Base-by-base conservation (phyloP, 345 rosid genomes). In the Alliaria petiolata region DNA sequence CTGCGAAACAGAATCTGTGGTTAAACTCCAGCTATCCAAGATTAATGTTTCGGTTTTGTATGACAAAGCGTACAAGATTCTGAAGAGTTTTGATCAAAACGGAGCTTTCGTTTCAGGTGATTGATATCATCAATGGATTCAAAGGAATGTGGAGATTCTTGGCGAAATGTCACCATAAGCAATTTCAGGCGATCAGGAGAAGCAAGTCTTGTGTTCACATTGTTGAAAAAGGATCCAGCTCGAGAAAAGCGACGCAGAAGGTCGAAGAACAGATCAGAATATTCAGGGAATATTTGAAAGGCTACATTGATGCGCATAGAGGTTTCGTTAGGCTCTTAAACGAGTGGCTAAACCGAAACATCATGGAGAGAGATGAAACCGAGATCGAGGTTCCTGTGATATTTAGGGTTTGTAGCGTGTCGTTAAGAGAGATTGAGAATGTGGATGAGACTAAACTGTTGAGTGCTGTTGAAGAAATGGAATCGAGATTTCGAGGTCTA, bases 311-410 rank as follows among this genome's bases (percentile, higher is more conserved):
- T 16, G 72, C 79, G 16, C 77, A 77, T 0, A 79, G 70, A 65
- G 34, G 55, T 53, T 83, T 79, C 28, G 69, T 68, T 45, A 42
- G 52, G 20, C 33, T 56, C 42, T 59, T 83, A 50, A 79, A 83
- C 59, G 70, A 69, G 62, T 79, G 86, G 84, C 83, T 83, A 6
- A 47, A 31, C 51, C 53, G 69, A 63, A 76, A 62, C 71, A 59
- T 79, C 20, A 30, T 54, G 51, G 76, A 73, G 26, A 78, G 74
- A 0, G 69, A 66, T n/a, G 75, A 60, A 22, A 34, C 68, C 25
- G 39, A 49, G 28, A n/a, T n/a, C n/a, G n/a, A n/a, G n/a, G n/a
- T n/a, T n/a, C n/a, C n/a, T 8, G 36, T 49, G 15, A 60, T 79
- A 12, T 81, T 83, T 35, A 46, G 66, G 31, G 34, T 76, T 4